Percentiles rank a stretch among this genome's conserved stretches.
Evolutionary conservation across 2,329 filamentous ascomycete genomes (phyloP).

Genomic region (Alternaria metachromatica): DNA sequence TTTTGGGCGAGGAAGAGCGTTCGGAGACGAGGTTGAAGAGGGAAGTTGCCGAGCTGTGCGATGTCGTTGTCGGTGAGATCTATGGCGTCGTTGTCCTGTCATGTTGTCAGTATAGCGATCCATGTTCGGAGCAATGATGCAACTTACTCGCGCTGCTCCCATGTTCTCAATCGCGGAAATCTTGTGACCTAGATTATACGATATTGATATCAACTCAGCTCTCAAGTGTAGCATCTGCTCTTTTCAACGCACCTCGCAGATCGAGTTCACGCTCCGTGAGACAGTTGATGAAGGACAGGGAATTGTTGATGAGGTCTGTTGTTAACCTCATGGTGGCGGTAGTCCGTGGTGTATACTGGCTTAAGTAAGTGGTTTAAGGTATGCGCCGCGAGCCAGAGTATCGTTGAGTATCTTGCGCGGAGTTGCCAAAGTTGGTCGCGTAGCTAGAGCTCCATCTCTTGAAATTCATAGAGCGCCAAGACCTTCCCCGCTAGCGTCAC

Average conservation of each 20-base stretch:
- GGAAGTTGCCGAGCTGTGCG: slow-evolving; percentile 86
- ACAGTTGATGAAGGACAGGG: slow-evolving; percentile 97
- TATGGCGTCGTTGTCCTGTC: slow-evolving; percentile 90
- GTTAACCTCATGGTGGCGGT: slow-evolving; percentile 82
- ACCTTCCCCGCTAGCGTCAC: slow-evolving; percentile 8
- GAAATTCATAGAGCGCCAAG: slow-evolving; percentile 15
- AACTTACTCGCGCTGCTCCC: slow-evolving; percentile 86
- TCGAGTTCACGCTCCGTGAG: slow-evolving; percentile 98
- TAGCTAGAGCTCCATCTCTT: slow-evolving; percentile 6
- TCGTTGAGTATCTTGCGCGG: neutral
- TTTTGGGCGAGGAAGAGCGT: slow-evolving; percentile 91
- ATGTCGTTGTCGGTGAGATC: slow-evolving; percentile 99
- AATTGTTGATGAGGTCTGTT: slow-evolving; percentile 89
- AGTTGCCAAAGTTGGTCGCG: slow-evolving; percentile 5
- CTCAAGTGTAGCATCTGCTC: slow-evolving; percentile 94
- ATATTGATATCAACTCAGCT: slow-evolving; percentile 84
- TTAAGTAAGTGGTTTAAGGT: neutral
- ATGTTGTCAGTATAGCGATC: neutral
- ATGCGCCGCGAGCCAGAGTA: neutral
- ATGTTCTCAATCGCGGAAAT: slow-evolving; percentile 98
- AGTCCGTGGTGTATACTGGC: neutral
- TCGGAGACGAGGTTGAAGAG: slow-evolving; percentile 83
- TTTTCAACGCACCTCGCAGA: slow-evolving; percentile 98
- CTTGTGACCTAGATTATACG: slow-evolving; percentile 81
- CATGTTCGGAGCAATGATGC: neutral